Percentiles rank a stretch among this genome's conserved stretches.
Evolutionary conservation across 2,329 filamentous ascomycete genomes (phyloP).

Genomic region (Xylaria sp.): DNA sequence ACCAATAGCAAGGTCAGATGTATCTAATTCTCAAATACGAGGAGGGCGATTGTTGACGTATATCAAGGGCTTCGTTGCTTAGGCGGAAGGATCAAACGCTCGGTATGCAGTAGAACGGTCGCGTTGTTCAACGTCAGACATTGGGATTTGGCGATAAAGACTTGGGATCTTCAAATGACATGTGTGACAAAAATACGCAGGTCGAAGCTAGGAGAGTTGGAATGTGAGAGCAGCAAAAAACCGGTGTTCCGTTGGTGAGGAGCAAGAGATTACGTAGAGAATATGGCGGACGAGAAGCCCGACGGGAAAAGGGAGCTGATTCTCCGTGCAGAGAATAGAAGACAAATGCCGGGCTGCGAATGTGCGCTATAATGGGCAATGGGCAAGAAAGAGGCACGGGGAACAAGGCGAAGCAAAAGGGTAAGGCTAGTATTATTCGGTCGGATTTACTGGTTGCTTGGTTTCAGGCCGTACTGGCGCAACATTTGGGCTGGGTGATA

Average conservation of each 20-base stretch:
- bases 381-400: conserved; percentile 19
- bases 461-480: conserved; percentile 12
- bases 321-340: conserved; percentile 17
- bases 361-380: conserved; percentile 25
- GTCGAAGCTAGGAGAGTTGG: conserved; percentile 29
- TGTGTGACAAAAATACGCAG: conserved; percentile 33
- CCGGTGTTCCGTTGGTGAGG: neutral
- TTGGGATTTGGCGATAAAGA: conserved; percentile 36
- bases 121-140: conserved; percentile 41
- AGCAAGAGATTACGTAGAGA: conserved; percentile 12
- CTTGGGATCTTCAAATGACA: conserved; percentile 26
- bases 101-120: conserved; percentile 31
- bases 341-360: conserved; percentile 22
- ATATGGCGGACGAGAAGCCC: conserved; percentile 6
- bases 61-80: conserved; percentile 20
- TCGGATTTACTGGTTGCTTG: conserved; percentile 8
- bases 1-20: conserved; percentile 30
- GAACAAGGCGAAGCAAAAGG: conserved; percentile 18
- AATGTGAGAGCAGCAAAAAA: conserved; percentile 18
- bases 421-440: conserved; percentile 4
- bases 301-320: conserved; percentile 9
- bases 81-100: conserved; percentile 32
- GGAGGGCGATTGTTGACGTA: neutral
- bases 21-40: neutral
- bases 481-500: conserved; percentile 5